A percentile compares a stretch with the other conserved stretches of the same genome.
These are phyloP conservation scores for Globisporangium canariense DNA, from an alignment of 352 stramenopile genomes.

Conservation along the genomic window DNA sequence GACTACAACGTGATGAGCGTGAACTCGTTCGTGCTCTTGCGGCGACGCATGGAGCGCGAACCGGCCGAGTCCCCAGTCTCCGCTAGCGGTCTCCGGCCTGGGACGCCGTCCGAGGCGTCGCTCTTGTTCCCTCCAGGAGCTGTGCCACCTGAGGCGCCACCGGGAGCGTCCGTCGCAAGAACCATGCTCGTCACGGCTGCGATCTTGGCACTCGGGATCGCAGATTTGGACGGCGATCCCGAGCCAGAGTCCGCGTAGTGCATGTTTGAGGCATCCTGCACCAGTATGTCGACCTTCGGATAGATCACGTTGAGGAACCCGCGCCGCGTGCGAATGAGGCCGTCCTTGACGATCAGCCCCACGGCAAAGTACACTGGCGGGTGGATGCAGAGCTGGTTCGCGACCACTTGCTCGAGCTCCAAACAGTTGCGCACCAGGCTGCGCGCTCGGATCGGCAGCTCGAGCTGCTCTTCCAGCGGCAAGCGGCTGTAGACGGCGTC, in stretches of 20 bases:
- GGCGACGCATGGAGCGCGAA: slow-evolving; percentile 43
- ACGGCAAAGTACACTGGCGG: slow-evolving; percentile 54
- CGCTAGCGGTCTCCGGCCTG: slow-evolving; percentile 20
- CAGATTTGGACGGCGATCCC: slow-evolving; percentile 13
- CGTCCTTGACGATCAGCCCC: slow-evolving; percentile 40
- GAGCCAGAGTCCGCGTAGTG: slow-evolving; percentile 18
- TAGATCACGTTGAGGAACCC: slow-evolving; percentile 56
- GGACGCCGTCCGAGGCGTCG: neutral
- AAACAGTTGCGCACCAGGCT: slow-evolving; percentile 42
- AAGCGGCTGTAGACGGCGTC: slow-evolving; percentile 38
- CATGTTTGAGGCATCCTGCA: neutral
- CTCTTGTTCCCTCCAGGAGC: slow-evolving; percentile 1
- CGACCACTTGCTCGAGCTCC: slow-evolving; percentile 25
- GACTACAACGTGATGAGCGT: slow-evolving; percentile 8
- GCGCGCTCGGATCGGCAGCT: slow-evolving; percentile 38
- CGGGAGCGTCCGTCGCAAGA: slow-evolving; percentile 3
- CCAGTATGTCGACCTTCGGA: slow-evolving; percentile 35
- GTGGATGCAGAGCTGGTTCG: slow-evolving; percentile 34
- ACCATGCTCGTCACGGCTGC: slow-evolving; percentile 6
- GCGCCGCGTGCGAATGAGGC: slow-evolving; percentile 42
- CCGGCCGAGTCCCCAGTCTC: slow-evolving; percentile 18
- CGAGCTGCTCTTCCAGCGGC: slow-evolving; percentile 48
- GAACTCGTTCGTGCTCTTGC: slow-evolving; percentile 54
- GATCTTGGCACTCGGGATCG: slow-evolving; percentile 1
- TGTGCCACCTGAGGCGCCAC: neutral